Conservation (phyloP, 2,329 filamentous ascomycete genomes). For the Beauveria sp. region DNA sequence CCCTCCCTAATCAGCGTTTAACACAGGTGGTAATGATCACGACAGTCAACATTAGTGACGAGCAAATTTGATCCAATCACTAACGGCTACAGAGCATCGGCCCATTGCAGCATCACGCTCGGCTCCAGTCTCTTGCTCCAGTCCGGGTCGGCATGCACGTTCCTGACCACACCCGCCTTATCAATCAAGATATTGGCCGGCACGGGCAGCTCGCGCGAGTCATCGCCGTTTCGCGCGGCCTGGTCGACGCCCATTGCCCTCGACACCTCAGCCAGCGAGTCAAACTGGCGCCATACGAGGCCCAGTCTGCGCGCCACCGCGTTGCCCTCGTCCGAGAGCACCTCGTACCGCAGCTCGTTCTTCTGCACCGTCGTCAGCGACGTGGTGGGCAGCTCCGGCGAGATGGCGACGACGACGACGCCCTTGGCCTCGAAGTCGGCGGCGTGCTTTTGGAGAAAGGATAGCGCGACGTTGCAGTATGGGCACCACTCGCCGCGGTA, state of each 20-base stretch:
- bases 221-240: slow-evolving; percentile 27
- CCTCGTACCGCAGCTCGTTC: slow-evolving; percentile 31
- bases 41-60: no score
- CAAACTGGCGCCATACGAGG: slow-evolving; percentile 26
- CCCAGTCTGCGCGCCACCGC: slow-evolving; percentile 28
- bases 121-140: slow-evolving; percentile 31
- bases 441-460: slow-evolving; percentile 27
- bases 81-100: slow-evolving; percentile 18
- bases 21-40: no score
- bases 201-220: slow-evolving; percentile 29
- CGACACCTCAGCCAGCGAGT: slow-evolving; percentile 21
- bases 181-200: slow-evolving; percentile 33
- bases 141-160: slow-evolving; percentile 29
- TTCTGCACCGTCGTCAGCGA: slow-evolving; percentile 32
- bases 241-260: slow-evolving; percentile 24
- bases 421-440: slow-evolving; percentile 27
- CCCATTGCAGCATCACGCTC: slow-evolving; percentile 25
- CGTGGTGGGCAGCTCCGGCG: slow-evolving; percentile 32
- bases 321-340: slow-evolving; percentile 32
- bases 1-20: no score
- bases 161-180: slow-evolving; percentile 26
- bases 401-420: slow-evolving; percentile 34
- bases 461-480: slow-evolving; percentile 35
- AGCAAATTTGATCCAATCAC: no score
- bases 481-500: slow-evolving; percentile 41